Conservation (phyloP, 768 basidiomycete species). For the Naematelia aurantialba region DNA sequence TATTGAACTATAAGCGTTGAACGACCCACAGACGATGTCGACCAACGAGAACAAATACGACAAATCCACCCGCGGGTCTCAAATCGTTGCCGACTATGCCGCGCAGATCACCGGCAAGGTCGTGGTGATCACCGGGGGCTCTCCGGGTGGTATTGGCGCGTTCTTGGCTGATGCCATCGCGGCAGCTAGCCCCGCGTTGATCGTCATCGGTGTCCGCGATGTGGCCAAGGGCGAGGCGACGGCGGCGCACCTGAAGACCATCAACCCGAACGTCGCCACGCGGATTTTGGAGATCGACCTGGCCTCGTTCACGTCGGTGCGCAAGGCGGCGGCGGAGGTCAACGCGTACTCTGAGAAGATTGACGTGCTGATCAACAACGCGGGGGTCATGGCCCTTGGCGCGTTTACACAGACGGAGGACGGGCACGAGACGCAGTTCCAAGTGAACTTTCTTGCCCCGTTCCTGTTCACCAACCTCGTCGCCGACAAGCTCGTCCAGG, state of each 20-base stretch:
- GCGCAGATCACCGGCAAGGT: constrained; percentile 3
- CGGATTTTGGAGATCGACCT: neutral
- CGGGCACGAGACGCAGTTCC: constrained; percentile 3
- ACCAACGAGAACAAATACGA: too few species aligned
- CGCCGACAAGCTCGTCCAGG: constrained; percentile 1
- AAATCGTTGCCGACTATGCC: neutral
- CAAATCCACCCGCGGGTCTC: neutral
- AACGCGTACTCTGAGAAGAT: neutral
- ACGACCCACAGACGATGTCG: neutral
- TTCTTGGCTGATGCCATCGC: neutral
- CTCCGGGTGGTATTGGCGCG: neutral
- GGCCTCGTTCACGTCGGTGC: neutral
- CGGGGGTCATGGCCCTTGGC: constrained; percentile 6
- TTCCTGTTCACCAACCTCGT: constrained; percentile 11
- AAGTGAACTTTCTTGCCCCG: constrained; percentile 1
- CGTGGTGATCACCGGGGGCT: constrained; percentile 6
- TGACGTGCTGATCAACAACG: constrained; percentile 12
- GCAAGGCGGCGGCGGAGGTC: constrained; percentile 2
- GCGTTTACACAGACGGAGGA: constrained; percentile 3
- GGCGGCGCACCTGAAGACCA: neutral
- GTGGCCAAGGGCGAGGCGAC: neutral
- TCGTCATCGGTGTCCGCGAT: constrained; percentile 6
- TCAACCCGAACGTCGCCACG: neutral
- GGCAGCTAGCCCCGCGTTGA: neutral
- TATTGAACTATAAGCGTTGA: too few species aligned